A percentile compares a stretch with the other conserved stretches of the same genome.
Evolutionary conservation across 495 filamentous ascomycete species (phyloP).

Genomic region (Xylaria cubensis): DNA sequence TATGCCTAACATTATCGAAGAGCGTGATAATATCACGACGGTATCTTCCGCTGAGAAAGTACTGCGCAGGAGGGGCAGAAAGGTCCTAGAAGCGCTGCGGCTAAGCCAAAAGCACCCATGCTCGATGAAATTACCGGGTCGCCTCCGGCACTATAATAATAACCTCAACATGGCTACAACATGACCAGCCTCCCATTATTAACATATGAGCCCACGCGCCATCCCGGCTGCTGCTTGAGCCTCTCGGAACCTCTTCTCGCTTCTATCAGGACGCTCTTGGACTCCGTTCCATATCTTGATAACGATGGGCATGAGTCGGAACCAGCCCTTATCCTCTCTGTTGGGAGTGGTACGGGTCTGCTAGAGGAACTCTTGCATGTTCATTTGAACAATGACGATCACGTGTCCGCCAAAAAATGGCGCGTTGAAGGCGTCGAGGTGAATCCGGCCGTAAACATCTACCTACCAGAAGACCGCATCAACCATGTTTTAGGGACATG

Average conservation of each 20-base stretch:
- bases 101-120: not conserved
- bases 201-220: slow-evolving; percentile 12
- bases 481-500: slow-evolving; percentile 12
- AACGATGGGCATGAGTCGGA: not conserved
- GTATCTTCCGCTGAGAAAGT: not conserved
- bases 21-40: not conserved
- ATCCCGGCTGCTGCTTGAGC: slow-evolving; percentile 15
- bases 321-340: slow-evolving; percentile 17
- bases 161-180: slow-evolving; percentile 29
- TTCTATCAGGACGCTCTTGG: not conserved
- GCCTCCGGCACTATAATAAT: not conserved
- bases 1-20: not conserved
- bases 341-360: slow-evolving; percentile 24
- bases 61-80: not conserved
- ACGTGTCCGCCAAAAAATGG: not conserved
- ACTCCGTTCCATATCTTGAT: not conserved
- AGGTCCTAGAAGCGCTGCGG: not conserved
- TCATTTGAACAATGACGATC: not conserved
- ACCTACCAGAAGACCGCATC: slow-evolving; percentile 18
- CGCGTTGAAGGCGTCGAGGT: slow-evolving; percentile 24
- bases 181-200: not conserved
- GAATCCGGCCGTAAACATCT: slow-evolving; percentile 14
- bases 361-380: slow-evolving; percentile 17
- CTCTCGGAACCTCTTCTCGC: slow-evolving; percentile 17
- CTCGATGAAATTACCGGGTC: not conserved